These are phyloP conservation scores for Gastrolobium bilobum DNA, from an alignment of 306 rosid species.

Conservation along the genomic window DNA sequence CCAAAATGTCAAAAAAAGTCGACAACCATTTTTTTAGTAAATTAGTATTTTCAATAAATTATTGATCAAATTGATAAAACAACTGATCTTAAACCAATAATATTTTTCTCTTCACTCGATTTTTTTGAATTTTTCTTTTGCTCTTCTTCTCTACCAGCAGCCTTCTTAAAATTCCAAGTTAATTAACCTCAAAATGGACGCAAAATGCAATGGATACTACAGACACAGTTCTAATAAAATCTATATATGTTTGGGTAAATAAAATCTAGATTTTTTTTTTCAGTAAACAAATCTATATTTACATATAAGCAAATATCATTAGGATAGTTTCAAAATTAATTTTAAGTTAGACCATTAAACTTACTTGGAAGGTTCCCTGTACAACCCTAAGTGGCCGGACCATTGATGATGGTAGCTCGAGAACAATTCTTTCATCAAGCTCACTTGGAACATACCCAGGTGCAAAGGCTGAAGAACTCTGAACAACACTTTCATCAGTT, in stretches of 20 bases:
- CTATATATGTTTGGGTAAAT: too few species aligned
- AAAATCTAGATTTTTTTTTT: conserved; percentile 1
- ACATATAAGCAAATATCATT: conserved; percentile 35
- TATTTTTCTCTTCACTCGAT: background rate
- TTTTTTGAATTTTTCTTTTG: background rate
- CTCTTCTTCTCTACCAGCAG: conserved; percentile 19
- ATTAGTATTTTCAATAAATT: background rate
- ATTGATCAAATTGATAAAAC: background rate
- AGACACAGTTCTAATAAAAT: background rate
- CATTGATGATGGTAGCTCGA: conserved; percentile 91
- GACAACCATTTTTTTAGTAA: background rate
- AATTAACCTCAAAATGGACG: background rate
- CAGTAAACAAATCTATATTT: conserved; percentile 32
- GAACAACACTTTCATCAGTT: conserved; percentile 63
- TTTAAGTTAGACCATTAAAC: conserved; percentile 49
- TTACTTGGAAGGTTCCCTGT: conserved; percentile 93
- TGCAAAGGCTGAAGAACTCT: conserved; percentile 71
- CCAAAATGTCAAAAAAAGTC: conserved; percentile 17
- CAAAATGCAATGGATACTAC: background rate
- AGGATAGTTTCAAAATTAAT: conserved; percentile 23
- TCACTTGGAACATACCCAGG: conserved; percentile 92
- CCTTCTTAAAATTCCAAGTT: conserved; percentile 3
- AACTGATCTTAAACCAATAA: background rate
- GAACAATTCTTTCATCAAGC: conserved; percentile 88
- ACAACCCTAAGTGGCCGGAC: conserved; percentile 89